These are phyloP conservation scores for Triangularia verruculosa DNA, from an alignment of 2,329 filamentous ascomycete genomes.

Conservation along the genomic window DNA sequence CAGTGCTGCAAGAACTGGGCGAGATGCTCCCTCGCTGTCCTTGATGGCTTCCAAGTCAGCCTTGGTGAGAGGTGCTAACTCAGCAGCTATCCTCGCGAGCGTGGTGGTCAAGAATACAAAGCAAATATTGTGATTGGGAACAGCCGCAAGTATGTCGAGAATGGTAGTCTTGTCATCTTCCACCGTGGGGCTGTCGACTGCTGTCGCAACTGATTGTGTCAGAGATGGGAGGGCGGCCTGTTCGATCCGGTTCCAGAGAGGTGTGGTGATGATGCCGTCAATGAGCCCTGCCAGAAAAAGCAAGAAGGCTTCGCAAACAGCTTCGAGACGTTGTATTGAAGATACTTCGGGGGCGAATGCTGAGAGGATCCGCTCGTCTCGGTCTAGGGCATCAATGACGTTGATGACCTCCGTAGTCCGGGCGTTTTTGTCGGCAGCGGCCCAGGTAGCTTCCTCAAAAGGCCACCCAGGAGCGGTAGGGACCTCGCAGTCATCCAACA, in stretches of 20 bases:
- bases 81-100: slow-evolving; percentile 53
- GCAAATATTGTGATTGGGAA: slow-evolving; percentile 79
- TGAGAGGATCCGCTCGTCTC: slow-evolving; percentile 58
- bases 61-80: slow-evolving; percentile 44
- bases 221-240: slow-evolving; percentile 38
- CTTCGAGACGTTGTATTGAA: slow-evolving; percentile 68
- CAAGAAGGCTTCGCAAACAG: slow-evolving; percentile 67
- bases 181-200: background rate
- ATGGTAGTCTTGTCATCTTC: slow-evolving; percentile 52
- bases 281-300: slow-evolving; percentile 71
- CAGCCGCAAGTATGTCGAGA: slow-evolving; percentile 69
- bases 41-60: slow-evolving; percentile 37
- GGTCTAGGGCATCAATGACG: slow-evolving; percentile 69
- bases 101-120: slow-evolving; percentile 86
- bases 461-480: slow-evolving; percentile 60
- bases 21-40: slow-evolving; percentile 21
- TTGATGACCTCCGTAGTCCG: slow-evolving; percentile 33
- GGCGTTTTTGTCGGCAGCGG: slow-evolving; percentile 26
- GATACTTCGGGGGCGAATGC: slow-evolving; percentile 62
- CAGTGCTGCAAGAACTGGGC: slow-evolving; percentile 23
- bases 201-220: slow-evolving; percentile 32
- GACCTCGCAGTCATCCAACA: slow-evolving; percentile 53
- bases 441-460: slow-evolving; percentile 45
- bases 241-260: slow-evolving; percentile 69
- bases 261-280: slow-evolving; percentile 72